Conservation (phyloP, 352 stramenopile genomes). For the Sclerospora graminicola region DNA sequence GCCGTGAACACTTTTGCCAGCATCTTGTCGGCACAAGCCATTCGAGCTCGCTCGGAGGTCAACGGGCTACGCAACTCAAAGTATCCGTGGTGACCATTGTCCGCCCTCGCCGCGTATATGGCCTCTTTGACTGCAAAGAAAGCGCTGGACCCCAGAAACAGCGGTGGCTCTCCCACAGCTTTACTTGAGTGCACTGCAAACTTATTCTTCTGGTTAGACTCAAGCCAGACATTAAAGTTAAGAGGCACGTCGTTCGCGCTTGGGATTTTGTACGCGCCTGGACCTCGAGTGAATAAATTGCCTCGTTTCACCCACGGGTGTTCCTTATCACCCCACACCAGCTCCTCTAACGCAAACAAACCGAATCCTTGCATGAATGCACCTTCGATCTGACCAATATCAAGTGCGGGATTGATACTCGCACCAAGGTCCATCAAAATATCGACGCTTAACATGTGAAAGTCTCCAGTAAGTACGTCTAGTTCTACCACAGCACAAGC, state of each 20-base stretch:
- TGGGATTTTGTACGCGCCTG: constrained; percentile 96
- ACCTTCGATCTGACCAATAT: constrained; percentile 97
- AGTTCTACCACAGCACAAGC: constrained; percentile 91
- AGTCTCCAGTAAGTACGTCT: constrained; percentile 93
- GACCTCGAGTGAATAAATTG: constrained; percentile 90
- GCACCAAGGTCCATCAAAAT: constrained; percentile 89
- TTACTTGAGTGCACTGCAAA: constrained; percentile 95
- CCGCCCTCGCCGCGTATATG: constrained; percentile 72
- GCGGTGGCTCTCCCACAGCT: constrained; percentile 92
- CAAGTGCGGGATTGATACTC: constrained; percentile 94
- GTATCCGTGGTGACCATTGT: constrained; percentile 46
- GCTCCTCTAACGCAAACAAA: constrained; percentile 90
- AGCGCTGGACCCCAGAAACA: constrained; percentile 90
- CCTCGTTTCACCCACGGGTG: constrained; percentile 90
- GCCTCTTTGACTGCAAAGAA: constrained; percentile 96
- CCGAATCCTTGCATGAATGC: constrained; percentile 95
- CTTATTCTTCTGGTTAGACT: constrained; percentile 89
- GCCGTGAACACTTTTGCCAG: constrained; percentile 60
- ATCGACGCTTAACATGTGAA: constrained; percentile 71
- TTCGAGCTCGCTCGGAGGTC: constrained; percentile 73
- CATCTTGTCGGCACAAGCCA: constrained; percentile 65
- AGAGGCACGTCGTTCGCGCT: constrained; percentile 93
- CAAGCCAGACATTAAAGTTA: constrained; percentile 91
- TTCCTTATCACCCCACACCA: constrained; percentile 90
- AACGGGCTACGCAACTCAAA: constrained; percentile 73